phyloP scores from a whole-genome alignment of 495 filamentous ascomycete species.

The Paragyromitra xinjiangensis region DNA sequence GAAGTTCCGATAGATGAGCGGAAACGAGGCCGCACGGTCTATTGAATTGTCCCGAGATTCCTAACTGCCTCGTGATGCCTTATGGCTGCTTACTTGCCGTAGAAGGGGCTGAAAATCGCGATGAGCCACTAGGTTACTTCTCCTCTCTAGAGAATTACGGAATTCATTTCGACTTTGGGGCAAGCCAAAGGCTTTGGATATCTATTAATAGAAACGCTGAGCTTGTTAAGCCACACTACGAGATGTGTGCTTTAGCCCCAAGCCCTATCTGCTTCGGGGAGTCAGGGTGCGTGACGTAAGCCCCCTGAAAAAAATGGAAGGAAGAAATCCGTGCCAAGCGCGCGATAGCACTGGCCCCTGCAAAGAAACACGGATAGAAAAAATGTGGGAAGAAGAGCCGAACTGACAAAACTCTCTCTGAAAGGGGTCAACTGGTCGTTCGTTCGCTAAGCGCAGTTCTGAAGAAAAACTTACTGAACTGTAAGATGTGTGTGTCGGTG shows the following conservation, averaged over 20 bases:
- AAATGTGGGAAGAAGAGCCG: slow-evolving; percentile 37
- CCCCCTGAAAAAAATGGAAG: slow-evolving; percentile 42
- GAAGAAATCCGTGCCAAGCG: slow-evolving; percentile 35
- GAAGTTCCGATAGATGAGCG: slow-evolving; percentile 4
- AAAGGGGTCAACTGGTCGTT: slow-evolving; percentile 23
- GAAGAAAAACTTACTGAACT: slow-evolving; percentile 1
- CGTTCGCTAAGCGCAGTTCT: background rate
- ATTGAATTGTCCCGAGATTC: background rate
- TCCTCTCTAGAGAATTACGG: background rate
- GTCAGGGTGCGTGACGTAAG: slow-evolving; percentile 47
- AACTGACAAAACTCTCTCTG: background rate
- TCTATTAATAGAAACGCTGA: slow-evolving; percentile 47
- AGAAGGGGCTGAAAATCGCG: slow-evolving; percentile 4
- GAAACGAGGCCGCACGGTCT: background rate
- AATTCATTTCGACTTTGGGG: background rate
- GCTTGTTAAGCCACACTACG: slow-evolving; percentile 28
- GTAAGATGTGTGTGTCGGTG: background rate
- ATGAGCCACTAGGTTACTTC: slow-evolving; percentile 3
- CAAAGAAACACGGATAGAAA: slow-evolving; percentile 6
- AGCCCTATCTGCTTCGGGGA: slow-evolving; percentile 8
- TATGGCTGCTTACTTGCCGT: slow-evolving; percentile 16
- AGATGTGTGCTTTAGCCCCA: slow-evolving; percentile 33
- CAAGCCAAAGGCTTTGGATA: slow-evolving; percentile 2
- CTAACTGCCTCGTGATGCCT: background rate
- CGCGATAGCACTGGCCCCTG: slow-evolving; percentile 21